Conservation (phyloP, 805 yeast species). For the Hanseniaspora hatyaiensis region DNA sequence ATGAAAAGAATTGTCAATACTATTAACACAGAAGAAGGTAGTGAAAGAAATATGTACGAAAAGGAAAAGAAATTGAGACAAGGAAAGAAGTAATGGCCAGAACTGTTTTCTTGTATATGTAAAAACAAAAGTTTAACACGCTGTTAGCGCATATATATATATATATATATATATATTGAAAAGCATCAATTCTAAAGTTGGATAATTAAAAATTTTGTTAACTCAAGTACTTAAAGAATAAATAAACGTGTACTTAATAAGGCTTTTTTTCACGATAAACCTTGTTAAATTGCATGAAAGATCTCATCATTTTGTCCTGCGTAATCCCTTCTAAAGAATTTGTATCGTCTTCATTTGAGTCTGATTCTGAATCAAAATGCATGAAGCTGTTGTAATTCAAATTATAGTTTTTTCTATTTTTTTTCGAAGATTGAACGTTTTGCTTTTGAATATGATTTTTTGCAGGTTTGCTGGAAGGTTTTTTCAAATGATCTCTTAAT, state of each 20-base stretch:
- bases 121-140: too few species aligned
- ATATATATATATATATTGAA: conserved; percentile 5
- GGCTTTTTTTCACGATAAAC: neutral
- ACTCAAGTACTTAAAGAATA: too few species aligned
- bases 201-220: too few species aligned
- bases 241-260: too few species aligned
- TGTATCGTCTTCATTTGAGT: neutral
- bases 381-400: neutral
- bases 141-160: neutral
- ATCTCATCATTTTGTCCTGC: conserved; percentile 14
- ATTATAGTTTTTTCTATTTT: neutral
- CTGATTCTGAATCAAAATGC: neutral
- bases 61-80: conserved; percentile 63
- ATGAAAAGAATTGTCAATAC: conserved; percentile 79
- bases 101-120: too few species aligned
- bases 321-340: neutral
- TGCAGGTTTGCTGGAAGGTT: neutral
- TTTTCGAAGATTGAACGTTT: neutral
- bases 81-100: conserved; percentile 33
- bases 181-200: too few species aligned
- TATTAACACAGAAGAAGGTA: conserved; percentile 87
- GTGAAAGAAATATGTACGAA: conserved; percentile 85
- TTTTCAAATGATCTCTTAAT: too few species aligned
- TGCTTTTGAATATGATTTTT: neutral
- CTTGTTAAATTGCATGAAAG: conserved; percentile 13